Conservation (phyloP, 352 stramenopile genomes). For the Lagenidium giganteum region DNA sequence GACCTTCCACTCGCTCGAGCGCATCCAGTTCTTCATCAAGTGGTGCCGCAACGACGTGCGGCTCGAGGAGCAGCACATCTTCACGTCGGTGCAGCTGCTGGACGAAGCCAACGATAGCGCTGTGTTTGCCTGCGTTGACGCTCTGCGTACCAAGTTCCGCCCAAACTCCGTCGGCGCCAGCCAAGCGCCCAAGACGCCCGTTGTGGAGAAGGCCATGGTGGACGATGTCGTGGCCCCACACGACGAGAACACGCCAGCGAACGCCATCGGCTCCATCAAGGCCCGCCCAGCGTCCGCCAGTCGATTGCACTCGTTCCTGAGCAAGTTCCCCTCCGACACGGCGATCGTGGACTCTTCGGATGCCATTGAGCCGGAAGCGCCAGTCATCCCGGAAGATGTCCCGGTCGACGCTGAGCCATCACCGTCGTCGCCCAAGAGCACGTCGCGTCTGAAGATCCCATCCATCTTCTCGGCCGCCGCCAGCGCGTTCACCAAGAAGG, state of each 20-base stretch:
- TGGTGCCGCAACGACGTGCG: constrained; percentile 53
- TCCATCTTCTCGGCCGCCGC: constrained; percentile 4
- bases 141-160: constrained; percentile 54
- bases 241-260: neutral
- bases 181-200: constrained; percentile 7
- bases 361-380: constrained; percentile 5
- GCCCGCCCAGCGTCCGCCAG: constrained; percentile 8
- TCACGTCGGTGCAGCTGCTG: constrained; percentile 74
- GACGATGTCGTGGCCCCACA: constrained; percentile 8
- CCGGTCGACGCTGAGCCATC: constrained; percentile 16
- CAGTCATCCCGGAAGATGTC: constrained; percentile 4
- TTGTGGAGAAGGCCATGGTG: neutral
- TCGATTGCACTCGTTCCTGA: constrained; percentile 59
- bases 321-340: constrained; percentile 39
- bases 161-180: constrained; percentile 22
- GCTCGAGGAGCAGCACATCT: constrained; percentile 69
- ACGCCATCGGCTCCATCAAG: neutral
- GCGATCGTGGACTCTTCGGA: constrained; percentile 9
- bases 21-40: constrained; percentile 84
- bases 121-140: constrained; percentile 53
- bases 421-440: constrained; percentile 20
- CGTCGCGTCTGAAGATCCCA: no score
- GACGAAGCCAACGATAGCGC: constrained; percentile 71
- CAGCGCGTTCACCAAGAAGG: constrained; percentile 1
- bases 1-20: constrained; percentile 79